These are phyloP conservation scores for Mortierella sp. DNA, from an alignment of 371 early-diverging fungal genomes.

Conservation along the genomic window DNA sequence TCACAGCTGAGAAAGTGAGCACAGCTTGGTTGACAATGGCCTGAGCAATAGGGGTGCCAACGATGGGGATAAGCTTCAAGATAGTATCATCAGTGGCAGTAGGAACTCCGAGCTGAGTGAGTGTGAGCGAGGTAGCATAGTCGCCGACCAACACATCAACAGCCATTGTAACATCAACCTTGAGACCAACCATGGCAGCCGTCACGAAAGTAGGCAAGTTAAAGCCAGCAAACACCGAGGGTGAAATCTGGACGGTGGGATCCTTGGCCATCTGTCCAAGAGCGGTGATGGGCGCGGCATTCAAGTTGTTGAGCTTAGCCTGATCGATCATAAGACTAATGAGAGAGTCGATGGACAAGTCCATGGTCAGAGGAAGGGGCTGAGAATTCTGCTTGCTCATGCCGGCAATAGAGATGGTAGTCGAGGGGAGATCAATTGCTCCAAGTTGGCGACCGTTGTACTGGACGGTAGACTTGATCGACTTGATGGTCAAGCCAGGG, in stretches of 20 bases:
- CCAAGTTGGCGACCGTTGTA: conserved; percentile 65
- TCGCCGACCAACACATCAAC: conserved; percentile 65
- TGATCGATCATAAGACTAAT: conserved; percentile 60
- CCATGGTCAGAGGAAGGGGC: conserved; percentile 51
- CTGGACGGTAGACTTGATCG: conserved; percentile 62
- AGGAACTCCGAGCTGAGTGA: conserved; percentile 62
- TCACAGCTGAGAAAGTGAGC: conserved; percentile 61
- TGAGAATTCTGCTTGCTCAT: conserved; percentile 38
- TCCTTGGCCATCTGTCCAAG: conserved; percentile 59
- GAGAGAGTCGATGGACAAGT: conserved; percentile 48
- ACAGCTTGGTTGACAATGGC: conserved; percentile 65
- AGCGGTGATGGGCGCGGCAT: conserved; percentile 64
- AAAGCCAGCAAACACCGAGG: conserved; percentile 60
- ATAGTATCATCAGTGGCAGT: conserved; percentile 62
- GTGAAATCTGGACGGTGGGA: conserved; percentile 57
- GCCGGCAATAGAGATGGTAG: conserved; percentile 33
- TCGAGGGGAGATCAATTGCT: conserved; percentile 57
- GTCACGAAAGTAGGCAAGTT: conserved; percentile 63
- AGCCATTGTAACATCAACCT: conserved; percentile 63
- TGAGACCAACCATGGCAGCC: conserved; percentile 66
- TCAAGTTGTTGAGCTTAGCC: conserved; percentile 60
- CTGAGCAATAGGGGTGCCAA: conserved; percentile 70
- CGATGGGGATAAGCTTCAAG: conserved; percentile 65
- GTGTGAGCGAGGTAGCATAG: conserved; percentile 60
- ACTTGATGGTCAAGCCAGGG: conserved; percentile 63